Conservation (phyloP, 331 rosid genomes). For the Malus hybrid region DNA sequence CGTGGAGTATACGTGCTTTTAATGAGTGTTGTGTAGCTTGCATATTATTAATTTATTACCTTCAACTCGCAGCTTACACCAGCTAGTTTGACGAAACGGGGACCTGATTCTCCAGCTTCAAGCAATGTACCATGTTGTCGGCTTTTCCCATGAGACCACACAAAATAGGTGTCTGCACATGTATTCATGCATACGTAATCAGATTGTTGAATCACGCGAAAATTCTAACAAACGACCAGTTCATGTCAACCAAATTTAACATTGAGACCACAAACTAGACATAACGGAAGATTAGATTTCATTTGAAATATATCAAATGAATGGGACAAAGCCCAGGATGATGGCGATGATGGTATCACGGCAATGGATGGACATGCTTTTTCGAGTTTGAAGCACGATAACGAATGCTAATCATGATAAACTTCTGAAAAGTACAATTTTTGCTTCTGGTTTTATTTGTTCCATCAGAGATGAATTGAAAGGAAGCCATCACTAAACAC, state of each 20-base stretch:
- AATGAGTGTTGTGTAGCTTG: background rate
- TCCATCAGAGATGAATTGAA: constrained; percentile 48
- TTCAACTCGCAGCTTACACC: constrained; percentile 68
- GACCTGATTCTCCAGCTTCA: constrained; percentile 86
- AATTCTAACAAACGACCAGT: background rate
- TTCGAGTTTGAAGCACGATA: background rate
- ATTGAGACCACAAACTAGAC: background rate
- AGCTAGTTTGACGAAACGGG: constrained; percentile 51
- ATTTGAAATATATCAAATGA: background rate
- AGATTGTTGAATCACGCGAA: constrained; percentile 1
- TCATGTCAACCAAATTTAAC: background rate
- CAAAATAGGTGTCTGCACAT: constrained; percentile 54
- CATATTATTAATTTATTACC: constrained; percentile 20
- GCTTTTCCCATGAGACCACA: constrained; percentile 67
- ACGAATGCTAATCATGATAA: background rate
- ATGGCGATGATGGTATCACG: background rate
- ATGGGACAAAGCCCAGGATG: background rate
- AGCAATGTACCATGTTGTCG: constrained; percentile 52
- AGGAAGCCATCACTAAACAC: constrained; percentile 84
- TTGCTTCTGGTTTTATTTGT: constrained; percentile 49
- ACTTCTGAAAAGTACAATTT: constrained; percentile 40
- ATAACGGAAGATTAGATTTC: background rate
- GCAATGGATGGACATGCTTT: background rate
- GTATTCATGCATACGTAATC: constrained; percentile 1
- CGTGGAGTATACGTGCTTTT: background rate